phyloP scores from a whole-genome alignment of 257 asterid genomes.

The Plantago major region DNA sequence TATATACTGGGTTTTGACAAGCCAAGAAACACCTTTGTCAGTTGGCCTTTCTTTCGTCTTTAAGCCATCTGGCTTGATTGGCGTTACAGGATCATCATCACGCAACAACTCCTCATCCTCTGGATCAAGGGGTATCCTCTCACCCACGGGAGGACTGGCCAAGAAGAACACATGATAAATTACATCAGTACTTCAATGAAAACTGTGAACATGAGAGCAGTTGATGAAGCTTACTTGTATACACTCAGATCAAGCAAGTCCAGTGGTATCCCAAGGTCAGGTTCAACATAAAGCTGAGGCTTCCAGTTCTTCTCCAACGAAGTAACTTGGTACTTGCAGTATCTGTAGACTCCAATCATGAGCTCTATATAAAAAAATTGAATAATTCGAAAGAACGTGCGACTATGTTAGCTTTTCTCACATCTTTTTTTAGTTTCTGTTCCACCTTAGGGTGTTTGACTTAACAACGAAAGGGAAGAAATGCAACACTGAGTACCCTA shows the following conservation, averaged over 20 bases:
- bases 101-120: constrained; percentile 88
- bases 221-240: constrained; percentile 57
- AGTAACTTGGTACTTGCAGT: constrained; percentile 11
- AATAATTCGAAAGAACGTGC: neutral
- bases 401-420: neutral
- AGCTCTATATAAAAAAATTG: neutral
- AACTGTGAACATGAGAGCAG: constrained; percentile 17
- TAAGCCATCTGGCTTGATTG: constrained; percentile 79
- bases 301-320: constrained; percentile 9
- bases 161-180: constrained; percentile 21
- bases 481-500: constrained; percentile 1
- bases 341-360: neutral
- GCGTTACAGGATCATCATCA: constrained; percentile 87
- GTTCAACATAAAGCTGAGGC: constrained; percentile 13
- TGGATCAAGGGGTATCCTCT: constrained; percentile 64
- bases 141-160: constrained; percentile 81
- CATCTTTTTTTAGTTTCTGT: neutral
- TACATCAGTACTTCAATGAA: constrained; percentile 18
- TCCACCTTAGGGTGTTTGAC: neutral
- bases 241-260: constrained; percentile 26
- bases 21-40: constrained; percentile 96
- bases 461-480: neutral
- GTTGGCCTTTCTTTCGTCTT: constrained; percentile 92
- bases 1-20: constrained; percentile 92
- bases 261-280: constrained; percentile 12